A percentile compares a stretch with the other conserved stretches of the same genome.
These are phyloP conservation scores for Penicillium sp. DNA, from an alignment of 2,329 filamentous ascomycete genomes.

Conservation along the genomic window DNA sequence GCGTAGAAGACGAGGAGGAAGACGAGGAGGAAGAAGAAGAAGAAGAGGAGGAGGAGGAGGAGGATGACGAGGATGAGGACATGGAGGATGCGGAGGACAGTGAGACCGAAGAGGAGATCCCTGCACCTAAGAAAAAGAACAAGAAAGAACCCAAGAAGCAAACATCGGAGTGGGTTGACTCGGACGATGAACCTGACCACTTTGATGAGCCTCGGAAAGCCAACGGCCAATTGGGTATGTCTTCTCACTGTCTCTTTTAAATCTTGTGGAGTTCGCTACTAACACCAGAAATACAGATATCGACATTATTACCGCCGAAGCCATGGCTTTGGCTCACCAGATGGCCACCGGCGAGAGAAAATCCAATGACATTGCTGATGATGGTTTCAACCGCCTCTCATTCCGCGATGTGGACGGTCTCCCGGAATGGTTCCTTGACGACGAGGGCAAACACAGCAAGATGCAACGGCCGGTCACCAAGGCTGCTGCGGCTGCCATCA, in stretches of 20 bases:
- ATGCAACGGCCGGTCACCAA: conserved; percentile 87
- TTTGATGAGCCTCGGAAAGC: conserved; percentile 40
- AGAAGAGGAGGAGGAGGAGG: conserved; percentile 37
- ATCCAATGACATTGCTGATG: conserved; percentile 77
- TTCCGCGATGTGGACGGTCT: conserved; percentile 90
- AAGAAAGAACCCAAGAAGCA: conserved; percentile 24
- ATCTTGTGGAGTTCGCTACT: conserved; percentile 9
- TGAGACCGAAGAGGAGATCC: conserved; percentile 15
- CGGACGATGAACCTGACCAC: conserved; percentile 38
- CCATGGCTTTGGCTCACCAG: conserved; percentile 94
- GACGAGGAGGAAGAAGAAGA: conserved; percentile 48
- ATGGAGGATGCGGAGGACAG: conserved; percentile 16
- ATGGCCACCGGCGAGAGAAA: conserved; percentile 84
- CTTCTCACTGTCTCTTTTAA: conserved; percentile 18
- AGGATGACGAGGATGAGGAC: conserved; percentile 24
- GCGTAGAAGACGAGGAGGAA: conserved; percentile 67
- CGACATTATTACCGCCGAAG: conserved; percentile 98
- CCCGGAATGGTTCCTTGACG: conserved; percentile 97
- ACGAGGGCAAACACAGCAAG: conserved; percentile 81
- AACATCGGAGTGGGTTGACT: conserved; percentile 30
- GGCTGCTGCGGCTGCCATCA: conserved; percentile 85
- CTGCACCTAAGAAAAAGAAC: conserved; percentile 21
- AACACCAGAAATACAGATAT: conserved; percentile 62
- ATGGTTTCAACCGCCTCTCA: conserved; percentile 88
- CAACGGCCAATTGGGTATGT: conserved; percentile 46